Conservation (phyloP, 495 filamentous ascomycete genomes). For the Usnea hakonensis region DNA sequence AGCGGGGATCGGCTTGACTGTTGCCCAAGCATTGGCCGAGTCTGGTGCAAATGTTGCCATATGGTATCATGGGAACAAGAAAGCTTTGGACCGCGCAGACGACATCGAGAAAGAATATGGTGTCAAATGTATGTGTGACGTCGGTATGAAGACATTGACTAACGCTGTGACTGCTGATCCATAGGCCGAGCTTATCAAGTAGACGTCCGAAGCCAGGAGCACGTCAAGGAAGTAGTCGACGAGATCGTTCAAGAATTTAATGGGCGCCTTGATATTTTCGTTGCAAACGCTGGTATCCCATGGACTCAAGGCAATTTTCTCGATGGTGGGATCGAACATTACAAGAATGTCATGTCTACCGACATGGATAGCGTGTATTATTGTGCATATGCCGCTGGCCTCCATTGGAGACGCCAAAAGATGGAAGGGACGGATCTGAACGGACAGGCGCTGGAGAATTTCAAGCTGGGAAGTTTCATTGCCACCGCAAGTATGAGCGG, state of each 20-base stretch:
- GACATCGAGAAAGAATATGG: constrained; percentile 68
- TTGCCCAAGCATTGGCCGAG: constrained; percentile 72
- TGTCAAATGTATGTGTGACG: constrained; percentile 58
- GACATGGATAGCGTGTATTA: constrained; percentile 80
- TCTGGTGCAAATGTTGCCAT: constrained; percentile 82
- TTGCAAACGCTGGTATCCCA: constrained; percentile 71
- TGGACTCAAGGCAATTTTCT: constrained; percentile 64
- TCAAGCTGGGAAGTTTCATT: constrained; percentile 64
- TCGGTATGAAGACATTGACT: neutral
- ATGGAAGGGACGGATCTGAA: constrained; percentile 56
- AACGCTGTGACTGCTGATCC: neutral
- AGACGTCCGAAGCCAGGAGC: constrained; percentile 51
- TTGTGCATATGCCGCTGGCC: constrained; percentile 69
- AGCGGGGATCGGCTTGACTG: constrained; percentile 70
- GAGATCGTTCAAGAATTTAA: constrained; percentile 60
- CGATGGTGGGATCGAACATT: constrained; percentile 56
- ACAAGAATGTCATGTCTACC: constrained; percentile 59
- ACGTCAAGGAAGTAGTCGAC: constrained; percentile 51
- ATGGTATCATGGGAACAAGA: constrained; percentile 76
- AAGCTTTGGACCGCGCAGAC: constrained; percentile 59
- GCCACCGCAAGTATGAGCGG: constrained; percentile 75
- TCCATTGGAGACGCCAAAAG: constrained; percentile 59
- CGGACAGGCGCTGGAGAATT: constrained; percentile 60
- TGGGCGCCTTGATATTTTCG: constrained; percentile 67
- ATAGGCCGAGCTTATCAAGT: constrained; percentile 74